Base-by-base conservation (phyloP, 352 stramenopile genomes). In the Peronospora farinosa region DNA sequence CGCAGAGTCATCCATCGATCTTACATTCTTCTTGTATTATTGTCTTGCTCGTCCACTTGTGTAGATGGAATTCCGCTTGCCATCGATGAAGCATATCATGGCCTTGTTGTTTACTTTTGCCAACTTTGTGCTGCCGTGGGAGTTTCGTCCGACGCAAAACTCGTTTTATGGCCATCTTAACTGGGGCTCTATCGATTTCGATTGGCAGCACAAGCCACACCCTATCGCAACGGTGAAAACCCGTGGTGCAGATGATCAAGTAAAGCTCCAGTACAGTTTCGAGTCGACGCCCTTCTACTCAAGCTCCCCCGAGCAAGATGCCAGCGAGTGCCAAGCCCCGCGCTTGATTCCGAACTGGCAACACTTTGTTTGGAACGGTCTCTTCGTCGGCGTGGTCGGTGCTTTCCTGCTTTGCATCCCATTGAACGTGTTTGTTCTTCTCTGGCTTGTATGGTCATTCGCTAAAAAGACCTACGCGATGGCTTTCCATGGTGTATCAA, bases 121-220 rank as follows among this genome's bases (percentile, higher is more conserved):
- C 7, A 93, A 88, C 63, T 42, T 89, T 42, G 40, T 84, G 13
- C 43, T 93, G 47, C 80, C 78, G 44, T 92, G 83, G 82, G 67
- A 95, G 48, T 85, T 88, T 67, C 81, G 77, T 32, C 65, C 76
- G 11, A 39, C 67, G 9, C 52, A 77, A 33, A 54, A 84, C 45
- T 54, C 78, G 38, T 92, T 85, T 56, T 95, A 92, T 45, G 81
- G 89, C 19, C 84, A 85, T 37, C 60, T 96, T 19, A 97, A 97
- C 65, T 96, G 93, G 79, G 92, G 81, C n/a, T 86, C 93, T 40
- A 80, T 97, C 36, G 80, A 96, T 25, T 84, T 97, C 48, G 88
- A 97, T 69, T 97, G 86, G 84, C 50, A 79, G 2, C 48, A 39
- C 43, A 50, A 69, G 51, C 55, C 69, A 0, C 51, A 81, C 40